Base-by-base conservation (phyloP, 202 grass and related monocot species). In the Bolboschoenoplectus hybrid region DNA sequence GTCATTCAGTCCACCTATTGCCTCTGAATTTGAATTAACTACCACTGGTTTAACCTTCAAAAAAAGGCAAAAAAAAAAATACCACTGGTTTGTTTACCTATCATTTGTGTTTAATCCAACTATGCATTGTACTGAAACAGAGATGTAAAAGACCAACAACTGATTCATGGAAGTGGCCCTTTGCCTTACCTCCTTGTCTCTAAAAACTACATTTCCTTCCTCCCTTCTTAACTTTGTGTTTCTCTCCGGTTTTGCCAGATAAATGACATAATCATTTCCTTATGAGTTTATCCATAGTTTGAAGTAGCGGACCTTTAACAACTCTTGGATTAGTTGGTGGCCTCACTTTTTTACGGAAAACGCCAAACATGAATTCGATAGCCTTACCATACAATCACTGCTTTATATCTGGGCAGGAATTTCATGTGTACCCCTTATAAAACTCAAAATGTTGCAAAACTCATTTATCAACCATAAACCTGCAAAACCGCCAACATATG, bases 321-420 rank as follows among this genome's bases (percentile, higher is more conserved):
- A 34, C 44, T 74, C 44, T 74, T 74, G 70, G 9, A 51, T 34
- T 50, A 74, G 45, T 74, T 51, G 7, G 70, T 34, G 19, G 45
- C n/a, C 70, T 55, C 50, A 53, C 14, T 32, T 56, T 77, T 7
- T 77, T 38, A 77, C 5, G 56, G 32, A 77, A 77, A 53, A 77
- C 49, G 16, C 50, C 50, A 51, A 76, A 77, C 49, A 39, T 77
- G 74, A 77, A 77, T 53, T 76, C 12, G 36, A 35, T 77, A 50
- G 56, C 17, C 66, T 69, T 77, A 50, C 49, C 38, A 32, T 74
- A 26, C 2, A 74, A 50, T 32, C 20, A 47, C 70, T 49, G n/a
- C 7, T 74, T 32, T 32, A 50, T 39, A 56, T 56, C 74, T 39
- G 10, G 2, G 72, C 4, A 51, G 49, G 49, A 77, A 77, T 56